These are phyloP conservation scores for Hypoxylon rubiginosum DNA, from an alignment of 2,329 filamentous ascomycete species.

Conservation along the genomic window DNA sequence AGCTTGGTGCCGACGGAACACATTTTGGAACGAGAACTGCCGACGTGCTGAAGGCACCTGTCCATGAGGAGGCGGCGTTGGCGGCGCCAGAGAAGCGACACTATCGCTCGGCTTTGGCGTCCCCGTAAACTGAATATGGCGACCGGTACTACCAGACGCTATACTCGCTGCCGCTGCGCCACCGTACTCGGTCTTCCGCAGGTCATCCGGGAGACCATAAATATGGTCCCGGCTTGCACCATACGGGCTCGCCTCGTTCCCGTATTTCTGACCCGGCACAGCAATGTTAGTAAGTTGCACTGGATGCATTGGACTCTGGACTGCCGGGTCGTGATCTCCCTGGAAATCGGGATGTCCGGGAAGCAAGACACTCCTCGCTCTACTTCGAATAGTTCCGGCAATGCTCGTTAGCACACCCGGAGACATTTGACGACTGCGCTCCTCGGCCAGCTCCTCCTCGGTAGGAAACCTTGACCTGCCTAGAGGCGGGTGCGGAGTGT, in stretches of 20 bases:
- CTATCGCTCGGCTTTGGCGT: constrained; percentile 58
- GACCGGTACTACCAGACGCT: constrained; percentile 55
- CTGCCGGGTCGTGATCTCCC: constrained; percentile 54
- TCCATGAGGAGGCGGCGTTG: constrained; percentile 72
- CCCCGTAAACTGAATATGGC: constrained; percentile 64
- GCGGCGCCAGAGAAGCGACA: constrained; percentile 63
- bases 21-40: constrained; percentile 93
- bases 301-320: constrained; percentile 70
- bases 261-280: constrained; percentile 62
- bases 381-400: constrained; percentile 67
- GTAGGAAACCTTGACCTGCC: constrained; percentile 89
- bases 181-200: constrained; percentile 63
- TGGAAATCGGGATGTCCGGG: constrained; percentile 58
- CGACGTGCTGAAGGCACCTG: constrained; percentile 68
- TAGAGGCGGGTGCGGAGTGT: constrained; percentile 76
- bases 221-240: constrained; percentile 59
- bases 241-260: constrained; percentile 58
- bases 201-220: constrained; percentile 63
- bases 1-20: constrained; percentile 74
- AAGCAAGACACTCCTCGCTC: constrained; percentile 58
- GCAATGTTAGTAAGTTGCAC: constrained; percentile 74
- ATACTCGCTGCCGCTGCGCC: constrained; percentile 65
- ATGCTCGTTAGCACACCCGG: constrained; percentile 67
- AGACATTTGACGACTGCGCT: constrained; percentile 62
- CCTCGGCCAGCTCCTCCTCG: constrained; percentile 71